These are phyloP conservation scores for Rhododendron molle DNA, from an alignment of 148 eudicot species.

Conservation along the genomic window DNA sequence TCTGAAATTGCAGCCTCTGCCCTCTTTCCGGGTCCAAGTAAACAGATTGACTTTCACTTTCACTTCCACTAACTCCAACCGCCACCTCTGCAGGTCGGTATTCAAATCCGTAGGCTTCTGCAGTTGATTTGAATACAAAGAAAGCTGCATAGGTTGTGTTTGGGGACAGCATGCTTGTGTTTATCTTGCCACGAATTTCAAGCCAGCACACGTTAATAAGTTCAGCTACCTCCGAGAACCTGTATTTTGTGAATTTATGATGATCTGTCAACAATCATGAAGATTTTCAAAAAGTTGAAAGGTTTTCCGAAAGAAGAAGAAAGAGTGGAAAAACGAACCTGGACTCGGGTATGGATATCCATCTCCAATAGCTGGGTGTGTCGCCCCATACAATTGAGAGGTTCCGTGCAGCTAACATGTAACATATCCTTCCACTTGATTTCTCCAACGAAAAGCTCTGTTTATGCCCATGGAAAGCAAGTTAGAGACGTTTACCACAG, in stretches of 20 bases:
- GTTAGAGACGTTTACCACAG: not conserved
- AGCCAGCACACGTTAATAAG: conserved; percentile 46
- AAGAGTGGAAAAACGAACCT: conserved; percentile 27
- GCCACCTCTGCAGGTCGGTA: conserved; percentile 25
- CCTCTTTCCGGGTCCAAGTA: conserved; percentile 22
- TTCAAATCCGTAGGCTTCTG: conserved; percentile 32
- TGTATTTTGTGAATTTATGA: not conserved
- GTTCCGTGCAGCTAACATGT: conserved; percentile 47
- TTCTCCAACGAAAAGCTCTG: conserved; percentile 70
- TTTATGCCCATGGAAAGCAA: not conserved
- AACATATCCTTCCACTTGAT: conserved; percentile 58
- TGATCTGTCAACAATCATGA: not conserved
- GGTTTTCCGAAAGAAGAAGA: not conserved
- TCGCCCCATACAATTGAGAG: conserved; percentile 58
- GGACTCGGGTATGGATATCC: conserved; percentile 43
- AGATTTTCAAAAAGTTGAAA: not conserved
- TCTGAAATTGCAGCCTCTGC: conserved; percentile 18
- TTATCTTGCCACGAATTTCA: conserved; percentile 42
- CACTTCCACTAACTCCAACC: conserved; percentile 22
- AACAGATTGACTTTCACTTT: conserved; percentile 18
- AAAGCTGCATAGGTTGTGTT: conserved; percentile 43
- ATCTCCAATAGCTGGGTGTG: conserved; percentile 57
- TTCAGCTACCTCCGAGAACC: conserved; percentile 58
- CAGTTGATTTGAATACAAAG: conserved; percentile 40
- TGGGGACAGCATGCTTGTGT: conserved; percentile 32